A percentile compares a stretch with the other conserved stretches of the same genome.
Conservation (phyloP, 805 yeast species). For the Saccharomycopsis malanga region DNA sequence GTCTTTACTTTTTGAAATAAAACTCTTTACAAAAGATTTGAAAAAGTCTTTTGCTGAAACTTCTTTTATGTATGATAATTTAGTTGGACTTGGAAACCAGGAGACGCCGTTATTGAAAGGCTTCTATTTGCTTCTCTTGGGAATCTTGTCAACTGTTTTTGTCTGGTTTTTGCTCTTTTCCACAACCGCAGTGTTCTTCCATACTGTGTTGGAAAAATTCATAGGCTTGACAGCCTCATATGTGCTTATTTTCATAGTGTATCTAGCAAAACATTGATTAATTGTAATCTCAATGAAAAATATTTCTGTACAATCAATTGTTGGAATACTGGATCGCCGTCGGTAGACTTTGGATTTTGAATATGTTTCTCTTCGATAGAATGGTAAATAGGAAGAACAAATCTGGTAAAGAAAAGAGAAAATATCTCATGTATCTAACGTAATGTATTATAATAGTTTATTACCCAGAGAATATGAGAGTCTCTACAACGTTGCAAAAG, state of each 20-base stretch:
- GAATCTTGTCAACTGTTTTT: neutral
- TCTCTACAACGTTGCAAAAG: no score
- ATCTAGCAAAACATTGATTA: neutral
- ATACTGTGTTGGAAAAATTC: constrained; percentile 14
- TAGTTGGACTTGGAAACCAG: neutral
- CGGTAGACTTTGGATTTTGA: no score
- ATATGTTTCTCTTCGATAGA: no score
- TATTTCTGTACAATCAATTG: neutral
- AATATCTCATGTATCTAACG: neutral
- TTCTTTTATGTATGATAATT: neutral
- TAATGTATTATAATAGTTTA: no score
- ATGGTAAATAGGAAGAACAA: neutral
- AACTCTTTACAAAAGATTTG: neutral
- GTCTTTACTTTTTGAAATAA: constrained; percentile 7
- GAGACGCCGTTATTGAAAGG: neutral
- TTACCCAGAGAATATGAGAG: no score
- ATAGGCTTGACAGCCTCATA: constrained; percentile 5
- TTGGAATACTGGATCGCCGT: no score
- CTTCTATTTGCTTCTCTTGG: neutral
- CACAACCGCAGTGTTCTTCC: constrained; percentile 15
- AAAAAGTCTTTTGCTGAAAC: neutral
- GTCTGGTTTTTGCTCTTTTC: constrained; percentile 12
- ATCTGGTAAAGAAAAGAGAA: neutral
- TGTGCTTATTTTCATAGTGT: neutral
- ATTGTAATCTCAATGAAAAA: neutral